phyloP scores from a whole-genome alignment of 164 flowering plant species.

The Kalanchoe fedtschenkoi region DNA sequence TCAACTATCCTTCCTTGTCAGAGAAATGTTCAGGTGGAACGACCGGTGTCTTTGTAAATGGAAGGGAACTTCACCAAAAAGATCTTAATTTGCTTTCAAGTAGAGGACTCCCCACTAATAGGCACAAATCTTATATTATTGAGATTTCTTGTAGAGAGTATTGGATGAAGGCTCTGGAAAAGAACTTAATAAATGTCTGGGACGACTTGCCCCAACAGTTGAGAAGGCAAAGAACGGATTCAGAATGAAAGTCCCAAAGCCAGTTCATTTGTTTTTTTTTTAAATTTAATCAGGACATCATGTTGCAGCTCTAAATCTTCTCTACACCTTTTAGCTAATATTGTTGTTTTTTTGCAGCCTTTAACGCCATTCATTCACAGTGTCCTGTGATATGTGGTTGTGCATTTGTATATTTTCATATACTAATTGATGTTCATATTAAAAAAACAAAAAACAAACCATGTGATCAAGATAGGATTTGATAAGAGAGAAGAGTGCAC shows the following conservation, averaged over 20 bases:
- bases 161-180: constrained; percentile 66
- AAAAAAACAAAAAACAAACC: too few species aligned
- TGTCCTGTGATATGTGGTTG: too few species aligned
- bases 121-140: constrained; percentile 52
- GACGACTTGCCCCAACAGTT: constrained; percentile 99
- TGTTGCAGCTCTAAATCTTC: too few species aligned
- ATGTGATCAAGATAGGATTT: too few species aligned
- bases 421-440: too few species aligned
- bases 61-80: constrained; percentile 79
- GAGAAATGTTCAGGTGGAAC: constrained; percentile 67
- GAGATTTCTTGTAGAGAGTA: constrained; percentile 76
- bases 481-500: too few species aligned
- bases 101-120: constrained; percentile 68
- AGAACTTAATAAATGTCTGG: constrained; percentile 71
- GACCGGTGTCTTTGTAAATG: constrained; percentile 72
- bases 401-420: too few species aligned
- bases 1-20: constrained; percentile 65
- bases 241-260: constrained; percentile 12
- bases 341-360: too few species aligned
- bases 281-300: too few species aligned
- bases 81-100: constrained; percentile 71
- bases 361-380: too few species aligned
- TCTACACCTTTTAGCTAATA: too few species aligned
- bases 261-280: too few species aligned
- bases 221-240: constrained; percentile 50